phyloP scores from a whole-genome alignment of 1,139 yeast species.

The Diutina sp. region DNA sequence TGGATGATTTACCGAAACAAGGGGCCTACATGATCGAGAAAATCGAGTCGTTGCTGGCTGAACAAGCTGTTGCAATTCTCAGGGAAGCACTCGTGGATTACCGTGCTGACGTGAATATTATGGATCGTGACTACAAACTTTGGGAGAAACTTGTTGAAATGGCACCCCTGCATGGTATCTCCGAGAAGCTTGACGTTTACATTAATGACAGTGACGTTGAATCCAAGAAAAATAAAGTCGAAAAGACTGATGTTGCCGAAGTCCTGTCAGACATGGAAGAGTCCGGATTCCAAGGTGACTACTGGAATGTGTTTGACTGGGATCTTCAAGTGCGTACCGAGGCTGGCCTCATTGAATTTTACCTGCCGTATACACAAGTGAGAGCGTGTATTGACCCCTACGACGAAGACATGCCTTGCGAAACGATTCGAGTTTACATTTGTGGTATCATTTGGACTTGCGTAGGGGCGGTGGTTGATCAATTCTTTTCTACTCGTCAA shows the following conservation, averaged over 20 bases:
- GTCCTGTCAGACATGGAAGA: not conserved
- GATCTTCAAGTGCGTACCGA: conserved; percentile 9
- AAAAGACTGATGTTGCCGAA: not conserved
- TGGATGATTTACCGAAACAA: not conserved
- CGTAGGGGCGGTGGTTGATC: conserved; percentile 43
- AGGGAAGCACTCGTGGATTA: conserved; percentile 28
- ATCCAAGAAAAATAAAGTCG: not conserved
- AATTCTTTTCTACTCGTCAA: conserved; percentile 43
- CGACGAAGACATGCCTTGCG: conserved; percentile 38
- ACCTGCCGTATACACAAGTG: conserved; percentile 56
- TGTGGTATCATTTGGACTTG: conserved; percentile 44
- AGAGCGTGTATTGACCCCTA: conserved; percentile 41
- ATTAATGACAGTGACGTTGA: not conserved
- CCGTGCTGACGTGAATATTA: conserved; percentile 28
- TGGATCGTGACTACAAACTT: conserved; percentile 22
- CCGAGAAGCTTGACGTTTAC: not conserved
- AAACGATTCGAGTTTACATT: conserved; percentile 44
- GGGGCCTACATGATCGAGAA: conserved; percentile 17
- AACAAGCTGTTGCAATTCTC: conserved; percentile 19
- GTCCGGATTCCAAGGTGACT: not conserved
- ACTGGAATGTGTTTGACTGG: conserved; percentile 5
- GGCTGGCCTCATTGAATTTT: conserved; percentile 26
- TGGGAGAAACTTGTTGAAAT: conserved; percentile 19
- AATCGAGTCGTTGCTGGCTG: conserved; percentile 11
- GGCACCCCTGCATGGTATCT: not conserved